Evolutionary conservation across 2,329 filamentous ascomycete species (phyloP).

Genomic region (Ceratocystis diversiconidia): DNA sequence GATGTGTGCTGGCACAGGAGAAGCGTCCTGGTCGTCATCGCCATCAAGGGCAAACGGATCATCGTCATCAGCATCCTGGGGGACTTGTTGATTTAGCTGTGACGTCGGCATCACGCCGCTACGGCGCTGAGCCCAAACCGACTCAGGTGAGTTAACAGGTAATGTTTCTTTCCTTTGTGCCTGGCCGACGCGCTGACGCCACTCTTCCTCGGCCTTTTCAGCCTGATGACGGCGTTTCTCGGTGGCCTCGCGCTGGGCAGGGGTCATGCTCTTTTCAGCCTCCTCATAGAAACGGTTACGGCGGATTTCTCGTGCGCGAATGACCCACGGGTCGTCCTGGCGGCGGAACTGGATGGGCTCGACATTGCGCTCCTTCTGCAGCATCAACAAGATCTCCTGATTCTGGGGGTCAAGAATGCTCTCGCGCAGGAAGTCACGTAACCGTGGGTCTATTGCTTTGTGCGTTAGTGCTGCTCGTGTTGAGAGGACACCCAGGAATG

Average conservation of each 20-base stretch:
- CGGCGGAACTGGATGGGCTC: conserved; percentile 16
- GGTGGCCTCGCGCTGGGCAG: conserved; percentile 13
- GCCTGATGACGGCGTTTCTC: conserved; percentile 9
- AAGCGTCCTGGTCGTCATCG: conserved; percentile 15
- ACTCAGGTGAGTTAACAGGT: conserved; percentile 13
- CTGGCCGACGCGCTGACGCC: conserved; percentile 9
- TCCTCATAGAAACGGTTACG: conserved; percentile 17
- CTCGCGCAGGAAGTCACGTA: conserved; percentile 21
- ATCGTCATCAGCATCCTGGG: conserved; percentile 3
- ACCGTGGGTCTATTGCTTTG: conserved; percentile 23
- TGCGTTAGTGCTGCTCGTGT: conserved; percentile 21
- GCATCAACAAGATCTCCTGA: conserved; percentile 16
- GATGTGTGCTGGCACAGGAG: conserved; percentile 17
- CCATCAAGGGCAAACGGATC: conserved; percentile 16
- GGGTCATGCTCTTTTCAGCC: conserved; percentile 13
- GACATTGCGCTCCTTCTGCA: conserved; percentile 18
- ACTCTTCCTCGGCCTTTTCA: conserved; percentile 14
- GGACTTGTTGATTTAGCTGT: too few species aligned
- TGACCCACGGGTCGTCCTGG: conserved; percentile 17
- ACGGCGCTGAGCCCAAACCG: conserved; percentile 14
- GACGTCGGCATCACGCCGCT: not conserved
- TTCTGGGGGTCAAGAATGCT: conserved; percentile 19
- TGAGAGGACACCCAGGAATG: conserved; percentile 25
- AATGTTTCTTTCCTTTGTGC: not conserved
- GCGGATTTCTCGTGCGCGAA: conserved; percentile 16